Evolutionary conservation across 371 early-diverging fungal genomes (phyloP).

Genomic region (Dipsacomyces acuminosporus): DNA sequence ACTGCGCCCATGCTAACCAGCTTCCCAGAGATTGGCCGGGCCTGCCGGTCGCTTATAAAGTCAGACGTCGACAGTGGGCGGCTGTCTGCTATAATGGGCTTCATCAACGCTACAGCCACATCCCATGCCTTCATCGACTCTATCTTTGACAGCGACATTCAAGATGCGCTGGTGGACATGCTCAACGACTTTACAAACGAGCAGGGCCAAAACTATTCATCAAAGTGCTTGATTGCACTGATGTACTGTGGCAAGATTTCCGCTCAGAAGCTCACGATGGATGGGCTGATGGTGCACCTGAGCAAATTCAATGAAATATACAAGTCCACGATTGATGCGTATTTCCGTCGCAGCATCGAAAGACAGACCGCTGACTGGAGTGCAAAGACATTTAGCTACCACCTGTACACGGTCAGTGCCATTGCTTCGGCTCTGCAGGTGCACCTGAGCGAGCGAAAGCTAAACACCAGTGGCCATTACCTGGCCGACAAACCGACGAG

Average conservation of each 20-base stretch:
- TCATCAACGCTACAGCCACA: conserved; percentile 29
- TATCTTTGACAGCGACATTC: conserved; percentile 2
- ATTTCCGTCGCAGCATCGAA: background rate
- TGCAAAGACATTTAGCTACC: conserved; percentile 1
- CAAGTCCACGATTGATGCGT: background rate
- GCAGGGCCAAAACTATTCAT: conserved; percentile 17
- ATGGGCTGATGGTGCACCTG: conserved; percentile 8
- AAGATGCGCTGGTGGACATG: conserved; percentile 7
- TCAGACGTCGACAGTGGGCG: conserved; percentile 17
- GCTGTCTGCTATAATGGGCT: conserved; percentile 15
- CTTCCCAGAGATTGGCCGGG: conserved; percentile 8
- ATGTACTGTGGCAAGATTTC: conserved; percentile 7
- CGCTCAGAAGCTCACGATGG: background rate
- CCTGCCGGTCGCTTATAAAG: conserved; percentile 14
- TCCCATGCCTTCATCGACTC: conserved; percentile 22
- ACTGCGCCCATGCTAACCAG: conserved; percentile 15
- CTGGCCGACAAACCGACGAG: conserved; percentile 3
- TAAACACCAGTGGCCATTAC: conserved; percentile 6
- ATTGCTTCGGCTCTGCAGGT: conserved; percentile 18
- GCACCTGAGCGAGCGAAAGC: conserved; percentile 9
- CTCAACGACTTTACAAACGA: conserved; percentile 10
- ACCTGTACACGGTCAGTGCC: conserved; percentile 7
- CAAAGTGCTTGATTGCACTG: conserved; percentile 32
- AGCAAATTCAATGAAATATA: background rate
- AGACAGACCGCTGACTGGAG: background rate